Evolutionary conservation across 331 rosid species (phyloP).

Genomic region (Telfairia occidentalis): DNA sequence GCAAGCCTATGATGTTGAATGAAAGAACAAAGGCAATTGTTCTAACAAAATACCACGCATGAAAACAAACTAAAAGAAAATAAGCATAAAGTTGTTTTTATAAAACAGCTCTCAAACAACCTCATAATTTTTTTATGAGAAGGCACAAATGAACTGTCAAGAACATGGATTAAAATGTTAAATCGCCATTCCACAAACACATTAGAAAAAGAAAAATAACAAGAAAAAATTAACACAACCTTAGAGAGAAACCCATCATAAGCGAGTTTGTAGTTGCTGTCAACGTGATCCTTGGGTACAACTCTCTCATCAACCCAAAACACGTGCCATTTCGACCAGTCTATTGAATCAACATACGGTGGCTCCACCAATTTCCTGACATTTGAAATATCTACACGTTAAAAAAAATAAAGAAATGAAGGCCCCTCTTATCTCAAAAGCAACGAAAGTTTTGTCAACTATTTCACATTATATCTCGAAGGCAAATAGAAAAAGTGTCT

Average conservation of each 20-base stretch:
- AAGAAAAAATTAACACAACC: slow-evolving; percentile 21
- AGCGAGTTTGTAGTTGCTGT: slow-evolving; percentile 89
- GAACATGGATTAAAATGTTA: background rate
- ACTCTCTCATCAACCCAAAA: slow-evolving; percentile 93
- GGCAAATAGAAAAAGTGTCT: background rate
- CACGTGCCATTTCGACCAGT: slow-evolving; percentile 79
- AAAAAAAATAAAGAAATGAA: background rate
- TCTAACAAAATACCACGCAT: background rate
- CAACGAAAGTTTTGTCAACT: background rate
- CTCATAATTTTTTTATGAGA: background rate
- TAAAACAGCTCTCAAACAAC: background rate
- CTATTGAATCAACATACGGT: slow-evolving; percentile 51
- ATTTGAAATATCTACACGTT: background rate
- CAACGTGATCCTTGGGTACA: slow-evolving; percentile 68
- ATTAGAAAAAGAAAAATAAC: background rate
- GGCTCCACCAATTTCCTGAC: slow-evolving; percentile 63
- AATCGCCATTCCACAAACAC: background rate
- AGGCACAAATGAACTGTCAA: background rate
- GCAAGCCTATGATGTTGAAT: too few species aligned
- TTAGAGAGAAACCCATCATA: slow-evolving; percentile 68
- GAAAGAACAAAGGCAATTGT: background rate
- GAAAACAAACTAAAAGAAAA: background rate
- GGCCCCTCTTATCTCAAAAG: background rate
- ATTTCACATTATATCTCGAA: background rate
- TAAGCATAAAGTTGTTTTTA: background rate